A percentile compares a stretch with the other conserved stretches of the same genome.
These are phyloP conservation scores for Actinomucor elegans DNA, from an alignment of 371 early-diverging fungal genomes.

Conservation along the genomic window DNA sequence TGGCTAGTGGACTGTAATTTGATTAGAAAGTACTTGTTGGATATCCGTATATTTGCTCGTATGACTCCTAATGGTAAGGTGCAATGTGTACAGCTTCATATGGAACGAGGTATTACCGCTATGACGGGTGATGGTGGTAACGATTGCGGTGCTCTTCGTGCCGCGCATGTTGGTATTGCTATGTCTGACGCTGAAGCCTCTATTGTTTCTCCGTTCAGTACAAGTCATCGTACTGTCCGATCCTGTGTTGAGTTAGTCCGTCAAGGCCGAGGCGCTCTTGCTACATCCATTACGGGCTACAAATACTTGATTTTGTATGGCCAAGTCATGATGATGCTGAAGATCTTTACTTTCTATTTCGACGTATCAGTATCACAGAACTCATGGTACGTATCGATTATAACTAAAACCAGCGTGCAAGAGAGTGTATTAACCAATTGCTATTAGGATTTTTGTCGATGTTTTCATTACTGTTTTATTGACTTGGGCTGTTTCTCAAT, in stretches of 20 bases:
- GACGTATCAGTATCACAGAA: constrained; percentile 54
- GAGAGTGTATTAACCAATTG: too few relatives aligned
- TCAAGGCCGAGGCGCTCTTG: constrained; percentile 78
- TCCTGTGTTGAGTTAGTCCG: constrained; percentile 74
- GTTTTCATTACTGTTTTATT: constrained; percentile 64
- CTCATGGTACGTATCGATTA: constrained; percentile 37
- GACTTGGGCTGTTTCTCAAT: constrained; percentile 66
- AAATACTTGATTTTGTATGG: constrained; percentile 73
- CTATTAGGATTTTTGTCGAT: constrained; percentile 61
- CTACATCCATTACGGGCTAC: constrained; percentile 76
- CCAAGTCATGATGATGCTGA: constrained; percentile 71
- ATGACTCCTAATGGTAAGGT: constrained; percentile 79
- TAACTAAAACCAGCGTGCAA: neutral
- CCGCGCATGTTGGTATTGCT: constrained; percentile 91
- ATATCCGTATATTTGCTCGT: constrained; percentile 74
- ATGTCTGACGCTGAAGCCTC: constrained; percentile 85
- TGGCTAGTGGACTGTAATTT: constrained; percentile 38
- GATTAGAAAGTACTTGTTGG: constrained; percentile 52
- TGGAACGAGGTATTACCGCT: constrained; percentile 74
- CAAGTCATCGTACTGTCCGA: constrained; percentile 59
- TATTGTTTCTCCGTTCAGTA: constrained; percentile 87
- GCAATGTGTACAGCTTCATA: constrained; percentile 70
- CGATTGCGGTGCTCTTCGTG: constrained; percentile 92
- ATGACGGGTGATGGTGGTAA: constrained; percentile 98
- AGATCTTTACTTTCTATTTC: constrained; percentile 63